Evolutionary conservation across 108 stramenopile species (phyloP), one percentile per base, ranked within the genome.

Genomic region (Mayamaea pseudoterrestris): DNA sequence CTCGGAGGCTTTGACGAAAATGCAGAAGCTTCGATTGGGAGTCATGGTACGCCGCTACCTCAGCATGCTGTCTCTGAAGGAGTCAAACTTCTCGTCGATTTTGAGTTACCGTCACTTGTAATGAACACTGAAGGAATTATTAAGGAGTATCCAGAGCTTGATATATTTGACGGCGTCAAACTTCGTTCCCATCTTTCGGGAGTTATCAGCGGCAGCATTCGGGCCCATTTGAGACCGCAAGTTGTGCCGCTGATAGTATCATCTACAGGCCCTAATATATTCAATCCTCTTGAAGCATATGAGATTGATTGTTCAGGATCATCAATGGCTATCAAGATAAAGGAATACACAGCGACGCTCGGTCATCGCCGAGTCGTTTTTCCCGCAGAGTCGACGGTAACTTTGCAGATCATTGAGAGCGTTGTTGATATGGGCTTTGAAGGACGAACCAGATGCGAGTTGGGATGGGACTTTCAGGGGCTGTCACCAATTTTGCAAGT

Each of bases 241-340:
- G 35, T 39, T 2, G 18, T 78, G 8, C 17, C 45, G 23, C 44
- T 56, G 5, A 27, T 50, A 5, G 17, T 42, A 14, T 50, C 65
- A 25, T 70, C 63, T 9, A 65, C 65, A 16, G 80, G 77, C 21
- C 78, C 80, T 4, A 85, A 85, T 41, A 58, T 80, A 29, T 81
- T 82, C 57, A 85, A 90, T 56, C 83, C 89, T 8, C 46, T 90
- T n/a, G 88, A 90, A 48, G 88, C 88, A 11, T 90, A 90, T 35
- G 83, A 90, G 60, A 76, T 90, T 56, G 80, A 84, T 50, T 90
- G 74, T 52, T 76, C 77, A 23, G 80, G 80, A 23, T 76, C 78
- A 16, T 49, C 50, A 18, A 44, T 79, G n/a, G 64, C 74, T 5
- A 47, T 80, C 26, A 70, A 72, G 30, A 43, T 90, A 25, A 79